Evolutionary conservation across 129 eudicot species (phyloP), one percentile per base, ranked within the genome.

Genomic region (Flaveria trinervia): DNA sequence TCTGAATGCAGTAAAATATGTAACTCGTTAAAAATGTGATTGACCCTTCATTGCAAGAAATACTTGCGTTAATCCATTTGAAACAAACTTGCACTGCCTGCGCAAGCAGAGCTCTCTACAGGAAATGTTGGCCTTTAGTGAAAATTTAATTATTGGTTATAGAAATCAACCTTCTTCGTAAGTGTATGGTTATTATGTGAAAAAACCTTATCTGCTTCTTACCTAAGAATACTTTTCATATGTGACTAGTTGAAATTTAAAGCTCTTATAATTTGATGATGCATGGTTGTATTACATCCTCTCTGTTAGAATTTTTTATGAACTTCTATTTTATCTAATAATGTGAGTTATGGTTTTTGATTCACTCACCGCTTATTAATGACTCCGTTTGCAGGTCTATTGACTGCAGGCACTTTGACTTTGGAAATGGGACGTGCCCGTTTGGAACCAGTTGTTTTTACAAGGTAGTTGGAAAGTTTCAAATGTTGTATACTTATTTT

Each of bases 371-470:
- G 43, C 50, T 45, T 74, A 43, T 55, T 62, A 18, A 20, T 18
- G 13, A 30, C 49, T 75, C 28, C 48, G 84, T 45, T 68, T 83
- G 74, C 93, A 94, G 98, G 88, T 91, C 98, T 72, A 94, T 94
- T 73, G 96, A 94, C 52, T 94, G 98, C 90, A 91, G 83, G 76
- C 91, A 94, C 84, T 94, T 91, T 45, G 93, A 94, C 78, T 91
- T 91, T 84, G 98, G 98, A 46, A 87, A 87, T 81, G 98, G 97
- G 74, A 78, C 84, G 10, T 94, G 98, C 74, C 98, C 98, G 46
- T 94, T 94, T 82, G 98, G 97, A 59, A 89, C 89, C 65, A 94
- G 98, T 74, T 94, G 98, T 81, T 94, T 94, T 78, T 94, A 94
- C 86, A 94, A 88, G 98, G 98, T 93, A 82, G 11, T 56, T 62